Base-by-base conservation (phyloP, 2,329 filamentous ascomycete genomes). In the Sarocladium strictum region DNA sequence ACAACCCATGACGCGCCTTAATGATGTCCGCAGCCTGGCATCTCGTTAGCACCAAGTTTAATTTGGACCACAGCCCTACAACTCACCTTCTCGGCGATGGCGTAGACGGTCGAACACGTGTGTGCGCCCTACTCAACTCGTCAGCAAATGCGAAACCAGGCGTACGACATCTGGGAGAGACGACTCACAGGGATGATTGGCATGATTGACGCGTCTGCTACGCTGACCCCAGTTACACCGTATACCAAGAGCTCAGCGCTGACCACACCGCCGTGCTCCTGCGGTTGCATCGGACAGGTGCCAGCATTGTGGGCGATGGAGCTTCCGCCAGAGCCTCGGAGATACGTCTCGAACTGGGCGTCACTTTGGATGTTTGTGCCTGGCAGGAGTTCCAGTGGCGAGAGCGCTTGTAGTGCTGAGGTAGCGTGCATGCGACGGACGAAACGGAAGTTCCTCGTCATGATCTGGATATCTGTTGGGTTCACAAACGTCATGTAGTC, bases 281-380 rank as follows among this genome's bases (percentile, higher is more conserved):
- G 59, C 3, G 73, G 74, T 54, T 76, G 64, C 76, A 79, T 79
- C 3, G 74, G 70, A 41, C 72, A 70, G 15, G 75, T 79, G 12
- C 78, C 76, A 1, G 69, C 43, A 61, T 59, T 57, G 45, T 60
- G 58, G 26, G 57, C 57, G 23, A 56, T 58, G 2, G 55, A 56
- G 37, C 53, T 54, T 12, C 53, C 54, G 32, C 54, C 56, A 10
- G 26, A 32, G n/a, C 74, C 68, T 58, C 68, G 70, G 50, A 77
- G 68, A 54, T 70, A 77, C 7, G 73, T 67, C 54, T 73, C 68
- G 43, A 78, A 66, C 11, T 74, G 64, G 19, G 66, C 71, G 49
- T 76, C 69, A 38, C 59, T 69, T 23, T 70, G 68, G 53, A 68
- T 65, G 9, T 50, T 51, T 19, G 59, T 60, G 26, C 66, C 76